Base-by-base conservation (phyloP, 2,329 filamentous ascomycete genomes). In the Hypoxylon sp. region DNA sequence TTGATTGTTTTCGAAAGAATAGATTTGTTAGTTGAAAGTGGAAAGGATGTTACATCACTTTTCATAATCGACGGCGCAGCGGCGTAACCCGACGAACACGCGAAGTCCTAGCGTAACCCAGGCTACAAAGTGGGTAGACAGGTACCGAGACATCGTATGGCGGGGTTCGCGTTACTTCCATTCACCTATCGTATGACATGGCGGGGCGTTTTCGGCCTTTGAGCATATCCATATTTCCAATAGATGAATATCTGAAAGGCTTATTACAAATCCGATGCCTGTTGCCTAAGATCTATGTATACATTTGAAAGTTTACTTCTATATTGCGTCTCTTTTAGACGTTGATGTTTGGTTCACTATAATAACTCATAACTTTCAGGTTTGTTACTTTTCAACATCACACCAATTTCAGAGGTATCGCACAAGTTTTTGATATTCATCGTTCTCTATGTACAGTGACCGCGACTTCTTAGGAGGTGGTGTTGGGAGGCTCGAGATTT, bases 121-220 rank as follows among this genome's bases (percentile, higher is more conserved):
- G 37, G 21, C 48, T 47, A 27, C 24, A 27, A 5, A 27, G 51
- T 56, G 17, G 48, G 31, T 15, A 29, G 29, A 15, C 42, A 56
- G 53, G 37, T 44, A 44, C 27, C 27, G 50, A 58, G 44, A 50
- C 21, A 50, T 58, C 56, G 32, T 44, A 44, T 51, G 50, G 58
- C 27, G 56, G 46, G 56, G 48, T 54, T 53, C 29, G 27, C 32
- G 53, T 56, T 56, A 47, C 17, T 44, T 32, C 53, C 27, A 27
- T 21, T 47, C n/a, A 27, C 11, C 24, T 54, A 59, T 64, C 61
- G 55, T 65, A 59, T 17, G 48, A 65, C 48, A 24, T 19, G 27
- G 48, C 35, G 42, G 48, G 53, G 39, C n/a, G 31, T 6, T 31
- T 32, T 31, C 37, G 24, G 27, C n/a, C 39, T 29, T 44, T 5